Evolutionary conservation across 176 grass and related monocot species (phyloP).

Genomic region (Oryza meyeriana): DNA sequence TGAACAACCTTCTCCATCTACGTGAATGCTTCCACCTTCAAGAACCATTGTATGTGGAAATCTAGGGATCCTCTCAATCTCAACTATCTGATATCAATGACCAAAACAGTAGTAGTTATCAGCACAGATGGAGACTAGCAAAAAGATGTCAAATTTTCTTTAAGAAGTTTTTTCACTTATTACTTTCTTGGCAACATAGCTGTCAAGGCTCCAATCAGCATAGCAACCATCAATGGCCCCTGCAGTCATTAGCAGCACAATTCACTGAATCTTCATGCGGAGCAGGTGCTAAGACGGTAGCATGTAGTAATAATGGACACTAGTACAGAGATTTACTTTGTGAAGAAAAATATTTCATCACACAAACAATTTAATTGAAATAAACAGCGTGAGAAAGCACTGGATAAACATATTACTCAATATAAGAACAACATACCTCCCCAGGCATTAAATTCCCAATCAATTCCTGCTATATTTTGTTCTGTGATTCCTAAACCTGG

Average conservation of each 20-base stretch:
- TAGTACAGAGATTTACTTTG: not conserved
- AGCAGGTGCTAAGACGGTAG: not conserved
- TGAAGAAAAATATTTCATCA: not conserved
- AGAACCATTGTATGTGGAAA: slow-evolving; percentile 81
- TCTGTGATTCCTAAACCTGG: slow-evolving; percentile 20
- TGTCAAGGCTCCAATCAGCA: slow-evolving; percentile 82
- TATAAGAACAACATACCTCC: slow-evolving; percentile 62
- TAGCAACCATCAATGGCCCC: slow-evolving; percentile 64
- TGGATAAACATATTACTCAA: not conserved
- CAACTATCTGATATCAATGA: slow-evolving; percentile 50
- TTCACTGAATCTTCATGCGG: not conserved
- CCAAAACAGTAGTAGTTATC: not conserved
- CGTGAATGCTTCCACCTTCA: slow-evolving; percentile 97
- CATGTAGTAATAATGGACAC: not conserved
- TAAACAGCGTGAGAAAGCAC: not conserved
- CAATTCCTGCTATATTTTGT: slow-evolving; percentile 72
- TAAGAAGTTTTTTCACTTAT: not conserved
- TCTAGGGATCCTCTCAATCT: slow-evolving; percentile 63
- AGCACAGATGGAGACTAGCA: not conserved
- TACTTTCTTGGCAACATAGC: slow-evolving; percentile 73
- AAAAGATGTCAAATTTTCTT: slow-evolving; percentile 14
- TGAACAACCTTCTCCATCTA: slow-evolving; percentile 77
- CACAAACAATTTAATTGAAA: not conserved
- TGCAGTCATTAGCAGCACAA: slow-evolving; percentile 27
- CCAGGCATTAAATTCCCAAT: slow-evolving; percentile 97